Evolutionary conservation across 345 rosid genomes (phyloP).

Genomic region (Hibiscus syriacus): DNA sequence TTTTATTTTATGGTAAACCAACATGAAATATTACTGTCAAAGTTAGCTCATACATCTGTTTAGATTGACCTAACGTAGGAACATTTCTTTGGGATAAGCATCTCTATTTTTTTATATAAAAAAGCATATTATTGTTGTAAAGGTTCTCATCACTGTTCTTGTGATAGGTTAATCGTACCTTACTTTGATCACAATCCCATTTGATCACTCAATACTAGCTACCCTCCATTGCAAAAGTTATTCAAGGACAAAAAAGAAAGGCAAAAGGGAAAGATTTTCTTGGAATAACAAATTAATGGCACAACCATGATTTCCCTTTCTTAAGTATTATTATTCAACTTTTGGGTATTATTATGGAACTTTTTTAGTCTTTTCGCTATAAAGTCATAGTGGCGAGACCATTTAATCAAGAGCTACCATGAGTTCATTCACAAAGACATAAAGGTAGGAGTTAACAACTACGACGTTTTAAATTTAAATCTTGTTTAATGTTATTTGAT

Average conservation of each 20-base stretch:
- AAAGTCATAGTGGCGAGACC: neutral
- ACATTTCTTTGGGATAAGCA: neutral
- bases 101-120: neutral
- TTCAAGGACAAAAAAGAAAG: slow-evolving; percentile 2
- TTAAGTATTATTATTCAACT: neutral
- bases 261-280: neutral
- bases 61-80: too few relatives aligned
- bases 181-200: neutral
- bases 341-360: slow-evolving; percentile 7
- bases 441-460: too few relatives aligned
- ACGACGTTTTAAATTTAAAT: too few relatives aligned
- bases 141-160: neutral
- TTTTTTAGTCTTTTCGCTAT: neutral
- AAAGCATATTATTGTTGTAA: neutral
- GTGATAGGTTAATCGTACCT: slow-evolving; percentile 12
- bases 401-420: too few relatives aligned
- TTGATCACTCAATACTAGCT: neutral
- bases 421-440: too few relatives aligned
- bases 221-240: neutral
- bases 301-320: neutral
- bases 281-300: neutral
- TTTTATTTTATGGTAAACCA: neutral
- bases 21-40: slow-evolving; percentile 8
- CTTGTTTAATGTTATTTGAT: too few relatives aligned
- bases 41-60: neutral